A percentile compares a stretch with the other conserved stretches of the same genome.
Evolutionary conservation across 805 yeast species (phyloP).

Genomic region (Candida alai): DNA sequence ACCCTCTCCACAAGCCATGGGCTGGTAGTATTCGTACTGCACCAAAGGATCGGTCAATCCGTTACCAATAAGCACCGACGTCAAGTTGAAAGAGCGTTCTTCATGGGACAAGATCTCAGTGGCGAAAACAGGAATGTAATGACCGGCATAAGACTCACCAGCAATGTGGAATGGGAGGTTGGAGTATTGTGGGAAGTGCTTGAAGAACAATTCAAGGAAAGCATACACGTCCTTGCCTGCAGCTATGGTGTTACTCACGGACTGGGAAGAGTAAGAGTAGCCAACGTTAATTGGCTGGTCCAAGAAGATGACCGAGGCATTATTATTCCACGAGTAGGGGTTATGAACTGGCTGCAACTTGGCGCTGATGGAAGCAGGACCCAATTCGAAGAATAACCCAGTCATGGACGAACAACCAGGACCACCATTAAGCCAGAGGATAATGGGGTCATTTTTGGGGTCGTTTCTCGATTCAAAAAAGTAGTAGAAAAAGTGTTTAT

Average conservation of each 20-base stretch:
- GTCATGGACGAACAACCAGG: conserved; percentile 34
- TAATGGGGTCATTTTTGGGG: conserved; percentile 33
- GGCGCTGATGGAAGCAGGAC: conserved; percentile 27
- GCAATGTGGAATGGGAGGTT: conserved; percentile 32
- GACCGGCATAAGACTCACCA: conserved; percentile 47
- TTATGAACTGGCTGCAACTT: conserved; percentile 26
- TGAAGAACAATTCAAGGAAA: conserved; percentile 34
- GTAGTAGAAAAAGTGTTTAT: conserved; percentile 48
- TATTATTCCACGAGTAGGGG: conserved; percentile 30
- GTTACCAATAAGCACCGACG: conserved; percentile 85
- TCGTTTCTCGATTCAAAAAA: conserved; percentile 43
- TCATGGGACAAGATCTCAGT: conserved; percentile 38
- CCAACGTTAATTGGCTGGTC: conserved; percentile 36
- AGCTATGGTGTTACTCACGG: conserved; percentile 29
- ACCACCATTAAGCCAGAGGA: conserved; percentile 35
- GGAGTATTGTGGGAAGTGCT: conserved; percentile 30
- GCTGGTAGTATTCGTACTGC: conserved; percentile 77
- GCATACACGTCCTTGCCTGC: conserved; percentile 35
- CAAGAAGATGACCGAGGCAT: conserved; percentile 40
- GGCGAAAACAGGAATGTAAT: conserved; percentile 45
- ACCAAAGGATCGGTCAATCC: conserved; percentile 84
- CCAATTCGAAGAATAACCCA: conserved; percentile 35
- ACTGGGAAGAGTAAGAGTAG: conserved; percentile 27
- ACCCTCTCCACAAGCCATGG: conserved; percentile 93
- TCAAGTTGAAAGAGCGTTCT: conserved; percentile 47